Base-by-base conservation (phyloP, 2,329 filamentous ascomycete genomes). In the Trichoderma hamatum region DNA sequence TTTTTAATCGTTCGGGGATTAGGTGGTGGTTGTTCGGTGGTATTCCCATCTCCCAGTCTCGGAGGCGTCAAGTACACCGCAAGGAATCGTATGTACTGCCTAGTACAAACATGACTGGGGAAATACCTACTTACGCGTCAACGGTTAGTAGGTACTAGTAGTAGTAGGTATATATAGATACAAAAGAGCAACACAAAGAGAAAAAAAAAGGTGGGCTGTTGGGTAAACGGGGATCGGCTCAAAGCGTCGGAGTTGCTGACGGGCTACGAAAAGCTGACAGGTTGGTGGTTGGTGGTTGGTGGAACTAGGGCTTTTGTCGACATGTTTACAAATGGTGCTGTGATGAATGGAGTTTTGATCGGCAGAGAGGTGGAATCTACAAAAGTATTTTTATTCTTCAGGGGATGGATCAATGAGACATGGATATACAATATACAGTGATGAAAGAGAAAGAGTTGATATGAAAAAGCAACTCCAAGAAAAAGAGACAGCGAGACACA, bases 231-330 rank as follows among this genome's bases (percentile, higher is more conserved):
- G 51, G 51, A 54, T 54, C 24, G 51, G 51, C 43, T 49, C n/a
- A 49, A 28, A 52, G 51, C 36, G 51, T 54, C 21, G 32, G 60
- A 30, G 46, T 52, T 46, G 61, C 61, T 64, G 52, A 64, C 61
- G 39, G 59, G 26, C 36, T n/a, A 28, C 46, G 60, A 39, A 39
- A 39, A 39, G 61, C 61, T 55, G 61, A 64, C 61, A 43, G 30
- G 46, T 51, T 6, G 21, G 13, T 10, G 16, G 46, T 51, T 6
- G 21, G 13, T 10, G 16, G 10, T 24, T 13, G 58, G 58, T 11
- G 58, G 36, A 43, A 43, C 36, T 19, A 43, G 36, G 36, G 36
- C 36, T 43, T 36, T 36, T 19, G 36, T 7, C 9, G 36, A 43
- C 19, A 30, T 43, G 36, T 43, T 43, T 43, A 43, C 36, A 43